Evolutionary conservation across 2,329 filamentous ascomycete species (phyloP).

Genomic region (Camillea tinctor): DNA sequence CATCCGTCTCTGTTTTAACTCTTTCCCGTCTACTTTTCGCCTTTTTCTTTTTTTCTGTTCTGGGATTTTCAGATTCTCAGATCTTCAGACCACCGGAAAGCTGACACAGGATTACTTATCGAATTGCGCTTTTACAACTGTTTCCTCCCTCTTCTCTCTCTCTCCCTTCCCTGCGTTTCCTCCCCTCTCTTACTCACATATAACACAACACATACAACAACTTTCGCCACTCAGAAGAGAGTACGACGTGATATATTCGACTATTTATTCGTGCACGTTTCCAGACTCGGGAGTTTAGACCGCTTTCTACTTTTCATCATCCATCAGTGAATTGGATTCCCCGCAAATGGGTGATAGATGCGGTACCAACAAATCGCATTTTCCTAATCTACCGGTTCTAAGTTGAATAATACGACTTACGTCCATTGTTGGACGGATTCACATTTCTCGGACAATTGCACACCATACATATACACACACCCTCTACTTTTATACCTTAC

Average conservation of each 20-base stretch:
- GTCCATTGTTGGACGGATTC: constrained; percentile 19
- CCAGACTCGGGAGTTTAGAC: constrained; percentile 13
- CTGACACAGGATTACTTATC: no score
- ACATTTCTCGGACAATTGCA: constrained; percentile 13
- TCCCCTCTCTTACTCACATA: no score
- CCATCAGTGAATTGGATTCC: background rate
- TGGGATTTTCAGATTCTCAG: no score
- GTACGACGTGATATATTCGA: background rate
- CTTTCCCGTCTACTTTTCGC: constrained; percentile 2
- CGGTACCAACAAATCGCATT: constrained; percentile 12
- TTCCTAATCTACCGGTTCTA: constrained; percentile 8
- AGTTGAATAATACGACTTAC: constrained; percentile 11
- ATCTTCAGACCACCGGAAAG: no score
- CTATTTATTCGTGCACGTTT: background rate
- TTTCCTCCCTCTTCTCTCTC: constrained; percentile 2
- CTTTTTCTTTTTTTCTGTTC: no score
- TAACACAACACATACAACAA: no score
- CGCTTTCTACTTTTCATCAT: constrained; percentile 1
- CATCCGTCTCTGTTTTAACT: constrained; percentile 4
- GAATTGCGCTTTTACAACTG: background rate
- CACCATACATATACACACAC: constrained; percentile 4
- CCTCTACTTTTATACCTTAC: no score
- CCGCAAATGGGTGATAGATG: constrained; percentile 4
- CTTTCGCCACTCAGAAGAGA: background rate
- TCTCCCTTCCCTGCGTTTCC: constrained; percentile 6